Evolutionary conservation across 768 basidiomycete genomes (phyloP), one percentile per base, ranked within the genome.

Genomic region (Hygrocybe coccinea): DNA sequence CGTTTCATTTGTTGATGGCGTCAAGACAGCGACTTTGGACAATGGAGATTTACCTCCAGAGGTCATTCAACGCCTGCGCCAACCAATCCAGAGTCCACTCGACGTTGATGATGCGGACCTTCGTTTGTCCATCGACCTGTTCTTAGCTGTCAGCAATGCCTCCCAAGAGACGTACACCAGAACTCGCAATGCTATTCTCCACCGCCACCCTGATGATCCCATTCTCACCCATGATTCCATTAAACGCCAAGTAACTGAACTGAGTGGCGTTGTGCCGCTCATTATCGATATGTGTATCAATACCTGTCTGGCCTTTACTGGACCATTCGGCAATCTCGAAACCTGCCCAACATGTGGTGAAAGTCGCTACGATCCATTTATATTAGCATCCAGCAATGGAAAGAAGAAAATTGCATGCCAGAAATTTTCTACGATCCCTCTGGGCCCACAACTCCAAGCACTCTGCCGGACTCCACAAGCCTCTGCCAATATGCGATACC

Each of bases 231-330:
- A 21, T 17, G 3, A 48, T 58, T 24, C 48, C 52, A 44, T 62
- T 34, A 58, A 58, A 56, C 45, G 45, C 39, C 56, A 47, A 21
- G 55, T 64, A 29, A 41, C 41, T 12, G 39, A 69, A 5, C 38
- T 71, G 9, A 72, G 62, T 19, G 71, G 77, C 1, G 56, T 79
- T 3, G 25, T 56, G 5, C 54, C 68, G 0, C 56, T 77, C 11
- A 44, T 64, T 1, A 24, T 64, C n/a, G 64, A 76, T 49, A 77
- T 77, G 76, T 78, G 76, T 44, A 52, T 59, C 0, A 68, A 76
- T 15, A 63, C 66, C 0, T 79, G 76, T 54, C 37, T 71, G 1
- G 71, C 69, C 0, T 78, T 65, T 46, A 76, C 71, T 0, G 72
- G 74, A 0, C 76, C 71, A 0, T 74, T 62, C 35, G 22, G 49